Conservation (phyloP, 1,284 basidiomycete genomes). For the Ustilago hordei region DNA sequence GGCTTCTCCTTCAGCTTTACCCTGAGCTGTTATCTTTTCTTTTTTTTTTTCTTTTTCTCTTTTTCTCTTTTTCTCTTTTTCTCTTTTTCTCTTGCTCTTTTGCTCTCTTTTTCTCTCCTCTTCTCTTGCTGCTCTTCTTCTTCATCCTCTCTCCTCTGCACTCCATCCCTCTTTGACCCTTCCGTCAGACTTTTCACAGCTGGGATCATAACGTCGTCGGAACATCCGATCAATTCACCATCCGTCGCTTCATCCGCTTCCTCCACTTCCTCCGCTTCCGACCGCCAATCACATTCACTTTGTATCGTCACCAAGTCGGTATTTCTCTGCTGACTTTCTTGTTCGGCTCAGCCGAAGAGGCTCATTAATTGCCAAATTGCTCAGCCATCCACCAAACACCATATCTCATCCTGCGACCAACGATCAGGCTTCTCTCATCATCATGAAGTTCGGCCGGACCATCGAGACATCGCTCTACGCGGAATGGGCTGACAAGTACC, state of each 20-base stretch:
- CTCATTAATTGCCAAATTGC: too few species aligned
- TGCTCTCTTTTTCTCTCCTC: neutral
- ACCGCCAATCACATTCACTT: neutral
- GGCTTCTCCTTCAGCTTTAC: neutral
- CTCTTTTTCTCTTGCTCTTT: neutral
- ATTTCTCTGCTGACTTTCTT: neutral
- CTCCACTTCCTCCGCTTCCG: neutral
- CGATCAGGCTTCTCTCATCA: conserved; percentile 6
- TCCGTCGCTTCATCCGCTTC: neutral
- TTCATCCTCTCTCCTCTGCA: neutral
- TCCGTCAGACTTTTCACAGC: neutral
- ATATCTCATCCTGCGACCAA: neutral
- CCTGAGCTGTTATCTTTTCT: neutral
- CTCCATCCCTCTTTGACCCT: neutral
- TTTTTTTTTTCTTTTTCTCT: neutral
- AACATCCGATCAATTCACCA: neutral
- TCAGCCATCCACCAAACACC: too few species aligned
- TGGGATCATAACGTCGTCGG: neutral
- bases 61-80: neutral
- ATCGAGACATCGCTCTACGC: conserved; percentile 69
- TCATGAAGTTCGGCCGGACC: conserved; percentile 69
- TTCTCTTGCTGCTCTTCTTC: neutral
- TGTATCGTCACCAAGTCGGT: neutral
- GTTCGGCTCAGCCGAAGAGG: neutral
- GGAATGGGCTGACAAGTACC: conserved; percentile 68